Evolutionary conservation across 2,329 filamentous ascomycete genomes (phyloP), one percentile per base, ranked within the genome.

Genomic region (Aspergillus nomiae): DNA sequence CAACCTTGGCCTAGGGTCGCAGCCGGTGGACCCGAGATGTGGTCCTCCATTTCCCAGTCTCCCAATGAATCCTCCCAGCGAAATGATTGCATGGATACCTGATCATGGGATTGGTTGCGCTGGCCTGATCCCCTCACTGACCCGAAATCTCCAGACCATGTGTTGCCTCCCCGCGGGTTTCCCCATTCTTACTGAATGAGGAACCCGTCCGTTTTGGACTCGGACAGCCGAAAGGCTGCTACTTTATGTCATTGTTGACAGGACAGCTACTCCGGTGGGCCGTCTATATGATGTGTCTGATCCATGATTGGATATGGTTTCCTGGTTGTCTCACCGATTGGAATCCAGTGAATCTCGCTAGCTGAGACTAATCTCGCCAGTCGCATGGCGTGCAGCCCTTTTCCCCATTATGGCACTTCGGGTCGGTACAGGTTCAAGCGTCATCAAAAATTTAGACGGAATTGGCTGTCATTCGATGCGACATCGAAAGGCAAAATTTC

Each of bases 21-120:
- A 67, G 66, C 61, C 59, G 62, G 58, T 36, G 46, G 34, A 48
- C 55, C 58, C 60, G 56, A 62, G 26, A 21, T 34, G 55, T 51
- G 50, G 48, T 59, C 45, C 53, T 28, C 48, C 19, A 28, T 59
- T 11, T 26, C 45, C 28, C 46, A 14, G 34, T 58, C 28, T 53
- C 36, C 60, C 45, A 34, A 50, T 54, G 21, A 16, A 26, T 51
- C 43, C 26, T 28, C 14, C 19, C 48, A n/a, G 34, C 48, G 12
- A 19, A 16, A 16, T 32, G 28, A 50, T 38, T 38, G 32, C 55
- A 58, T 54, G 48, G 36, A 19, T 16, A 10, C n/a, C n/a, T 30
- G 6, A 21, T 60, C 50, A 55, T 60, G 28, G 50, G 50, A 41
- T 43, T 38, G 41, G 46, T 38, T 34, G 34, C 34, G 24, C 60